Conservation (phyloP, 768 basidiomycete species). For the Leccinum broughii region DNA sequence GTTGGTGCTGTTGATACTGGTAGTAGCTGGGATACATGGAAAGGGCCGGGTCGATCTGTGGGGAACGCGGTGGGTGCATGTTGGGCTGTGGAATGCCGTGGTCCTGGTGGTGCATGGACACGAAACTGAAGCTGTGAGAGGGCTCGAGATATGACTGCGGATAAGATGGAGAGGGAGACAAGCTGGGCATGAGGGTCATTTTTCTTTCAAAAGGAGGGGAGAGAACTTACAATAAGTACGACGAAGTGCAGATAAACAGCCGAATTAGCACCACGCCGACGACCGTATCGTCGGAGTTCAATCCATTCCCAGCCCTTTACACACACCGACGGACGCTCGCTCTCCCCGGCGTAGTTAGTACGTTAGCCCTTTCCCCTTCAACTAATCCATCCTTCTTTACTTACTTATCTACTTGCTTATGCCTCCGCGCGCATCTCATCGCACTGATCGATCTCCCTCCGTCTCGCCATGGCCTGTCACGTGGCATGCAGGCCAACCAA, state of each 20-base stretch:
- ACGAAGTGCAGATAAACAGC: neutral
- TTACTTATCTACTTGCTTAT: neutral
- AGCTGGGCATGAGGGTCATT: slow-evolving; percentile 19
- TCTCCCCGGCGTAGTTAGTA: neutral
- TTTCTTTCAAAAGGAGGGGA: neutral
- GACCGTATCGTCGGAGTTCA: neutral
- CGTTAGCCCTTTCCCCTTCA: no score
- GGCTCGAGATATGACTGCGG: slow-evolving; percentile 25
- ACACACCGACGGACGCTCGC: neutral
- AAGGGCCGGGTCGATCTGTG: slow-evolving; percentile 70
- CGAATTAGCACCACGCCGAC: neutral
- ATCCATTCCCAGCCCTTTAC: neutral
- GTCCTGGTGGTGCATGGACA: slow-evolving; percentile 46
- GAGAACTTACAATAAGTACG: slow-evolving; percentile 10
- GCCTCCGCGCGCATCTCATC: neutral
- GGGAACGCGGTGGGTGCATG: slow-evolving; percentile 52
- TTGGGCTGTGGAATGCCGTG: slow-evolving; percentile 39
- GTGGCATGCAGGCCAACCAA: neutral
- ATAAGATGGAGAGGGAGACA: slow-evolving; percentile 20
- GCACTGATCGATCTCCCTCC: neutral
- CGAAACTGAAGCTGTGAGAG: slow-evolving; percentile 41
- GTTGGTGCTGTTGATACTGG: slow-evolving; percentile 45
- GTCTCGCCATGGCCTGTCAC: neutral
- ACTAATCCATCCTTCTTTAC: no score
- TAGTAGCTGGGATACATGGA: slow-evolving; percentile 70